Evolutionary conservation across 1,139 yeast genomes (phyloP).

Genomic region (Geotrichum phurueaensis): DNA sequence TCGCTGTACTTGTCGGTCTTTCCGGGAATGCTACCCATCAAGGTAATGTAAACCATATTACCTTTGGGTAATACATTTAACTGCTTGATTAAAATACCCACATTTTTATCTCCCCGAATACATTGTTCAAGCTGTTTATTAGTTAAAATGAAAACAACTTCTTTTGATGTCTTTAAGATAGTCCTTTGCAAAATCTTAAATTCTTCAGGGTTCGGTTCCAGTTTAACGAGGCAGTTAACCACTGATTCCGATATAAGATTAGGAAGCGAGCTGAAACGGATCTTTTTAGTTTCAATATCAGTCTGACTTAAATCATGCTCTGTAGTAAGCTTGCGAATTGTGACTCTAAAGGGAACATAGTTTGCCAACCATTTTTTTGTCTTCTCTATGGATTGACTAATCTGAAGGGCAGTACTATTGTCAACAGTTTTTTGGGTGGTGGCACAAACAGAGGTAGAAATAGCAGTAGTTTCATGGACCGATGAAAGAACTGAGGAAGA

Average conservation of each 20-base stretch:
- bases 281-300: background rate
- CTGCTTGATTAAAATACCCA: background rate
- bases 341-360: background rate
- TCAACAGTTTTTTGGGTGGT: background rate
- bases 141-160: background rate
- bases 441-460: too few species aligned
- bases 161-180: background rate
- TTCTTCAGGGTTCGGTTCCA: background rate
- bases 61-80: background rate
- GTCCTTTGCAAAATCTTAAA: background rate
- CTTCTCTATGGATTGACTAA: background rate
- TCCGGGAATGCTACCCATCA: background rate
- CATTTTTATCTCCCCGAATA: background rate
- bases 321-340: background rate
- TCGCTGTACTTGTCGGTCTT: background rate
- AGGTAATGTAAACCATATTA: background rate
- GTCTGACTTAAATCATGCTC: background rate
- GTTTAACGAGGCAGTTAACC: background rate
- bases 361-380: background rate
- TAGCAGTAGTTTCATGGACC: too few species aligned
- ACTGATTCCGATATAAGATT: constrained; percentile 1
- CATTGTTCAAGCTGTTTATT: background rate
- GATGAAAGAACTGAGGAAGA: too few species aligned
- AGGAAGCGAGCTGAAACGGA: background rate
- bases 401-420: background rate